Base-by-base conservation (phyloP, 176 grass and related monocot genomes). In the Phoenix dactylifera region DNA sequence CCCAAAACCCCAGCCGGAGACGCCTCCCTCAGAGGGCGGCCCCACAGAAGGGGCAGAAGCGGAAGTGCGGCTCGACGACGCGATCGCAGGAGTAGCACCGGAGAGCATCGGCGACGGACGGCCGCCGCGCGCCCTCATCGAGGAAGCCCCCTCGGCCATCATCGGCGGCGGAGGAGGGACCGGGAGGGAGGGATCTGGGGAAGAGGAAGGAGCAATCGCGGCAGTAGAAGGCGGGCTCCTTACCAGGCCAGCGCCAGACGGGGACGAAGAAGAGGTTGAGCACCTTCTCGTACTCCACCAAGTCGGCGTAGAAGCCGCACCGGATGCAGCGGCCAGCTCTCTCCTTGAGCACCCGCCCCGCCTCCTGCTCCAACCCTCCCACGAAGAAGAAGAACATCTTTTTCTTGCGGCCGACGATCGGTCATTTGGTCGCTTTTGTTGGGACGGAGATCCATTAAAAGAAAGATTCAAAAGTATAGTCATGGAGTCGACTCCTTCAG, bases 41-140 rank as follows among this genome's bases (percentile, higher is more conserved):
- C n/a, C 87, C 87, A 63, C 92, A 96, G 83, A 87, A 90, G 54
- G 92, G 92, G 83, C 92, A 96, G 80, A 90, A 96, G 3, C 92
- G 77, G 77, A 96, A 96, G 52, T 82, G 68, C 7, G 77, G 72
- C 14, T 96, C 92, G 20, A 96, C 92, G 56, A 50, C 72, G 79
- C 80, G 81, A 75, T 58, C 72, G 76, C 92, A 96, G 1, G 72
- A 61, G 26, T 57, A 71, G 72, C 92, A 96, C 9, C 26, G 57
- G 16, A 18, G 28, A 18, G 49, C 80, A 2, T 61, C 49, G 49
- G 65, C 66, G 0, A 80, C 66, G 64, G 76, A 16, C 51, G 69
- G 26, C 15, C 65, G 9, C 1, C 10, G 9, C 35, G 10, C 35
- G 35, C 6, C 35, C 7, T 44, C 35, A 44, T 44, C 35, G 35